Percentiles rank a stretch among this genome's conserved stretches.
phyloP scores from a whole-genome alignment of 768 basidiomycete species.

The Leccinum aurantiacum region DNA sequence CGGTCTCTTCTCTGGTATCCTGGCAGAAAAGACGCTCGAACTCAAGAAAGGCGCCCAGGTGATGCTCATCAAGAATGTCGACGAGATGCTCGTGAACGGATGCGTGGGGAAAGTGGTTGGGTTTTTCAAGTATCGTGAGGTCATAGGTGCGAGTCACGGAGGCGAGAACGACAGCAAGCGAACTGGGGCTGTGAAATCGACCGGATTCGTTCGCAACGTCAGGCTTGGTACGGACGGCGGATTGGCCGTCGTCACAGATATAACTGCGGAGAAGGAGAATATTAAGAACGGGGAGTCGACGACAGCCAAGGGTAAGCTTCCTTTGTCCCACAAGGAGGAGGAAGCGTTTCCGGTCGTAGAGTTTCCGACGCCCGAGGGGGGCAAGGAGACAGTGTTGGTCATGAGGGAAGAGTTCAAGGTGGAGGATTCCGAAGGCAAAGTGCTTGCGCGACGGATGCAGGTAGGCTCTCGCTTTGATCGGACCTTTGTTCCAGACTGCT shows the following conservation, averaged over 20 bases:
- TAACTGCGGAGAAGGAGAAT: neutral
- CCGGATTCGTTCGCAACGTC: constrained; percentile 38
- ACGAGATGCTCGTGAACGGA: constrained; percentile 63
- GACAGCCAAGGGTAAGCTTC: constrained; percentile 19
- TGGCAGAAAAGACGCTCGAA: constrained; percentile 54
- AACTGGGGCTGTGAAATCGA: constrained; percentile 24
- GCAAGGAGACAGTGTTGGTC: constrained; percentile 47
- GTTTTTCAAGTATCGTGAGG: constrained; percentile 37
- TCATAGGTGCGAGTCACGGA: constrained; percentile 1
- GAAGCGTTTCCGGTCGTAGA: constrained; percentile 48
- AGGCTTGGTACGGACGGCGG: neutral
- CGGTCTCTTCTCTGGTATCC: constrained; percentile 59
- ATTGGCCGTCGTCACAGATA: neutral
- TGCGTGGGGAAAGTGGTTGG: constrained; percentile 49
- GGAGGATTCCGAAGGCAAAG: constrained; percentile 50
- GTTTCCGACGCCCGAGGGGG: constrained; percentile 40
- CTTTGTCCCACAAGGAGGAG: constrained; percentile 37
- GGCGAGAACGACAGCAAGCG: constrained; percentile 29
- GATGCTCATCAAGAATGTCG: constrained; percentile 63
- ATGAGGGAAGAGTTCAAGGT: constrained; percentile 54
- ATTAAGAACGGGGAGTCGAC: constrained; percentile 10
- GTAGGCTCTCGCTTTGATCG: constrained; percentile 15
- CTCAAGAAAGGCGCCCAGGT: constrained; percentile 65
- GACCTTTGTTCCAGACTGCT: neutral
- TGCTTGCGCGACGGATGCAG: constrained; percentile 49